phyloP scores from a whole-genome alignment of 75 land plant species.

The Selaginella moellendorffii region DNA sequence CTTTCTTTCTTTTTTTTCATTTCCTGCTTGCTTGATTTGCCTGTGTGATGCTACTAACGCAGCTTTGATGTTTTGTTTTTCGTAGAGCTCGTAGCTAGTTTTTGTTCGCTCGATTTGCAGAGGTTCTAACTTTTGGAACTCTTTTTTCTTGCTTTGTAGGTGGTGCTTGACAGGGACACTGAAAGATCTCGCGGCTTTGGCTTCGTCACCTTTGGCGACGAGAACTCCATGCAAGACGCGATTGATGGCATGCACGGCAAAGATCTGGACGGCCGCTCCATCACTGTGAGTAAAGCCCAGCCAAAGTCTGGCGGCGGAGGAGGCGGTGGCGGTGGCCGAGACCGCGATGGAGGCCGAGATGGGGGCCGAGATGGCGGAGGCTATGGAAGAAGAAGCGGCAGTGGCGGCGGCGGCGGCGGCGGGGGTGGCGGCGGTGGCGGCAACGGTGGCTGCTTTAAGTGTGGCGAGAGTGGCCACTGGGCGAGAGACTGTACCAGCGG shows the following conservation, averaged over 20 bases:
- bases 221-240: conserved; percentile 52
- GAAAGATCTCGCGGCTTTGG: conserved; percentile 88
- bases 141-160: conserved; percentile 19
- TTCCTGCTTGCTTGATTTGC: not conserved
- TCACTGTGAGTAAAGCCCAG: conserved; percentile 74
- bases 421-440: not conserved
- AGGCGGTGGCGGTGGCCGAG: conserved; percentile 32
- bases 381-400: conserved; percentile 12
- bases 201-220: conserved; percentile 63
- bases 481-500: not conserved
- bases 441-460: conserved; percentile 4
- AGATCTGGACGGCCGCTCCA: conserved; percentile 50
- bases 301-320: conserved; percentile 39
- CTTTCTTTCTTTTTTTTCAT: not conserved
- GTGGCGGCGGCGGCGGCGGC: conserved; percentile 2
- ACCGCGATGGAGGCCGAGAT: conserved; percentile 31
- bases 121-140: not conserved
- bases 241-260: conserved; percentile 58
- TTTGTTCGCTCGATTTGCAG: not conserved
- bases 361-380: conserved; percentile 29
- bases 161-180: conserved; percentile 70
- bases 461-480: conserved; percentile 7
- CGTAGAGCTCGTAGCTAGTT: not conserved
- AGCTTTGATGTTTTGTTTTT: not conserved
- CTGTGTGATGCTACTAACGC: not conserved